Base-by-base conservation (phyloP, 2,329 filamentous ascomycete species). In the Diaporthe citriasiana region DNA sequence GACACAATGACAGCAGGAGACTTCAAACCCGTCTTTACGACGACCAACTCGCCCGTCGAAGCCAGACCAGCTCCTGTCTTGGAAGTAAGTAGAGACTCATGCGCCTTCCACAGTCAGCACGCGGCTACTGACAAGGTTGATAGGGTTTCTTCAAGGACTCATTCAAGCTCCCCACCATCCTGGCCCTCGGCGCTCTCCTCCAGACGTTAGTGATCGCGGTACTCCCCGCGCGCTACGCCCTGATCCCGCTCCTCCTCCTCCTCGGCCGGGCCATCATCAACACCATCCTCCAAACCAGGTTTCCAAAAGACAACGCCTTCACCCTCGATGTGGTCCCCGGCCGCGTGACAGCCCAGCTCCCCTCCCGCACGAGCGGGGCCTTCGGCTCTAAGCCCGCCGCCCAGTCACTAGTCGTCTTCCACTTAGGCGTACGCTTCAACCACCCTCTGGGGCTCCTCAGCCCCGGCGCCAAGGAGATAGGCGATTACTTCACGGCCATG, bases 401-500 rank as follows among this genome's bases (percentile, higher is more conserved):
- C 3, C 75, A 79, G 2, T 73, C 80, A 25, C 47, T 87, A 30
- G 83, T 86, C 47, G 83, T 86, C 71, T 86, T 87, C 79, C 83
- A 86, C 77, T 81, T 87, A 19, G 85, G 85, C 63, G 79, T 83
- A 17, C 85, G 86, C 73, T 81, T 81, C 77, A 86, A 86, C 80
- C 85, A 87, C 68, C 88, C 89, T 0, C 82, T 89, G 0, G 88
- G 89, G 4, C 56, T 85, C 12, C 78, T 89, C 27, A 81, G 83
- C 3, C 88, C 89, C 0, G 84, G 85, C 63, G 83, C 81, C 72
- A 80, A 80, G 33, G 81, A 86, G 25, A 77, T 87, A 0, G 81
- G 78, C 57, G 76, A 77, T 0, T 81, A 80, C 75, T 88, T 89
- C 77, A 17, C 56, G 0, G 74, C 70, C 12, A 86, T 89, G 83